A percentile compares a stretch with the other conserved stretches of the same genome.
Evolutionary conservation across 2,329 filamentous ascomycete genomes (phyloP).

Genomic region (Aspergillus thermomutatus): DNA sequence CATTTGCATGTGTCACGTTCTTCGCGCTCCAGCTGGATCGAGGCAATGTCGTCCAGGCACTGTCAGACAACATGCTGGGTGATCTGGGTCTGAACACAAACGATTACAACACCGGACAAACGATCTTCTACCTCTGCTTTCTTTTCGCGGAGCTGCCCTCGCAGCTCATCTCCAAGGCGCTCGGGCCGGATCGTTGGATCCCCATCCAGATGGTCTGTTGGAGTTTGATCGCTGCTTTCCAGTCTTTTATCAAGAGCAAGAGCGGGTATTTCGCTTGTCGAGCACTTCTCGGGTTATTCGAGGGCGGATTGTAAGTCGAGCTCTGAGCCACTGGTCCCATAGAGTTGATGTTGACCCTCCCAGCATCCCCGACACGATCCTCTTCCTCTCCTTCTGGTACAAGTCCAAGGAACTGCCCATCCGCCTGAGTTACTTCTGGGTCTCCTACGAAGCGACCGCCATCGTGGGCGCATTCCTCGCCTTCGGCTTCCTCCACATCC

Average conservation of each 20-base stretch:
- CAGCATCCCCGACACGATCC: conserved; percentile 42
- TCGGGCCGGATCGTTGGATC: conserved; percentile 60
- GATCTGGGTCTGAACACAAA: conserved; percentile 49
- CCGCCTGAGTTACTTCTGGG: conserved; percentile 69
- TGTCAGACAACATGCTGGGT: conserved; percentile 59
- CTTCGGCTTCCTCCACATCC: conserved; percentile 42
- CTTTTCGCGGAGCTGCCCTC: conserved; percentile 57
- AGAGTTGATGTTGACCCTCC: conserved; percentile 1
- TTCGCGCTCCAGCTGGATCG: conserved; percentile 63
- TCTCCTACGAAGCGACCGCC: conserved; percentile 51
- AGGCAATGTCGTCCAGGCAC: conserved; percentile 59
- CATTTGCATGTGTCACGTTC: conserved; percentile 56
- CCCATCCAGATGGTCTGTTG: conserved; percentile 57
- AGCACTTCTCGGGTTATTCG: conserved; percentile 48
- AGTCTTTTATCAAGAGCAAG: conserved; percentile 50
- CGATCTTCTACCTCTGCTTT: conserved; percentile 36
- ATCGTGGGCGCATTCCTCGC: conserved; percentile 49
- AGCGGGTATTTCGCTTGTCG: conserved; percentile 42
- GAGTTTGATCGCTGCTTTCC: conserved; percentile 52
- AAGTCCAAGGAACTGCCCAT: conserved; percentile 66
- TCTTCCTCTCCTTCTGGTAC: conserved; percentile 73
- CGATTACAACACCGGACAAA: conserved; percentile 44
- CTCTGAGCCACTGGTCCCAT: conserved; percentile 21
- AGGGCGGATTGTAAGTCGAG: conserved; percentile 59
- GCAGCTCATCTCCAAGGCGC: conserved; percentile 57